phyloP scores from a whole-genome alignment of 306 rosid species.

The Corylus avellana region DNA sequence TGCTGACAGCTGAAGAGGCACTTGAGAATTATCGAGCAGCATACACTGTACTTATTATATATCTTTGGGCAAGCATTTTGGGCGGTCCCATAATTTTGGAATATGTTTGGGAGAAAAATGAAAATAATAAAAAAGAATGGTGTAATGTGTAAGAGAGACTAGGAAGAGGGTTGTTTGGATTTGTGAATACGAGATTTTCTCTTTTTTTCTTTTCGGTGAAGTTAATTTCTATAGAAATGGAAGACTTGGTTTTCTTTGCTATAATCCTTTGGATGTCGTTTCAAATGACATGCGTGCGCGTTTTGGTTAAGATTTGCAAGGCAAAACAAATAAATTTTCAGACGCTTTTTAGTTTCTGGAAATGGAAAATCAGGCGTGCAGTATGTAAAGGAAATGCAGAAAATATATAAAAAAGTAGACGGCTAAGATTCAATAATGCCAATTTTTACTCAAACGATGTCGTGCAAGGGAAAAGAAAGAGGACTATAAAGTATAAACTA shows the following conservation, averaged over 20 bases:
- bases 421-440: no score
- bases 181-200: slow-evolving; percentile 1
- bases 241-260: not conserved
- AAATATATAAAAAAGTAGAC: no score
- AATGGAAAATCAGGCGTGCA: no score
- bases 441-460: no score
- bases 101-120: not conserved
- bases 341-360: no score
- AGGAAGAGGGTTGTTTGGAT: not conserved
- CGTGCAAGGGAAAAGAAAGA: no score
- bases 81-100: not conserved
- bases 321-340: no score
- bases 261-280: no score
- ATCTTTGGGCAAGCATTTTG: not conserved
- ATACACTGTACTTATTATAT: slow-evolving; percentile 29
- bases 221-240: not conserved
- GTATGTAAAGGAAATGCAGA: no score
- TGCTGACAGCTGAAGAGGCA: not conserved
- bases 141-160: not conserved
- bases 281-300: no score
- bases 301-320: no score
- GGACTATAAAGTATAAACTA: no score
- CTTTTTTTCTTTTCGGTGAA: slow-evolving; percentile 6
- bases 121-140: not conserved
- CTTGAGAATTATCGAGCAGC: not conserved